A percentile compares a stretch with the other conserved stretches of the same genome.
phyloP scores from a whole-genome alignment of 139 green algal genomes.

The Chlorella sp. region DNA sequence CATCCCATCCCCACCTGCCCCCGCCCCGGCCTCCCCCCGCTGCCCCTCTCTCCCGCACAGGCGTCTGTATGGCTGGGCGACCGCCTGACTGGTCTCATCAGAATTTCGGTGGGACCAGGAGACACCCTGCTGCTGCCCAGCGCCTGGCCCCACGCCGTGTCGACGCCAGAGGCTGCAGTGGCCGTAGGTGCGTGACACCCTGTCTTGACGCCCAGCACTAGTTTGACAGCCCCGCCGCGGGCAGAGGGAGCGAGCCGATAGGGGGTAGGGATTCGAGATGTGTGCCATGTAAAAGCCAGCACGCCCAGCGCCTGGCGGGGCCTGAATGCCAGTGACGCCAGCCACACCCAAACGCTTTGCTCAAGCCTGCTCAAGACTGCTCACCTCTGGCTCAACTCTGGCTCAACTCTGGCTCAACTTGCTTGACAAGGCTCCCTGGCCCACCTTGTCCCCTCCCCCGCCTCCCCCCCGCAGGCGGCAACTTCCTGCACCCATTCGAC shows the following conservation, averaged over 20 bases:
- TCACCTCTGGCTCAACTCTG: neutral
- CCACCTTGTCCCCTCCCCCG: neutral
- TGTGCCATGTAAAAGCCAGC: no score
- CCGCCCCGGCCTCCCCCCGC: neutral
- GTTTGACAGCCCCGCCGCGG: no score
- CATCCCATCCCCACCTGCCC: no score
- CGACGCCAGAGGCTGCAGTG: constrained; percentile 54
- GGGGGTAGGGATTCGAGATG: no score
- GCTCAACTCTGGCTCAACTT: no score
- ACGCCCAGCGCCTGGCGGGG: no score
- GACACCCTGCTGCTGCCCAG: constrained; percentile 67
- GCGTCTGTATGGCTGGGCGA: constrained; percentile 42
- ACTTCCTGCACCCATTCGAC: constrained; percentile 33
- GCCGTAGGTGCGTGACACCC: constrained; percentile 33
- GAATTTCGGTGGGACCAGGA: constrained; percentile 40
- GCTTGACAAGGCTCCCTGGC: no score
- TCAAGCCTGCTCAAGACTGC: no score
- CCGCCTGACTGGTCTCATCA: constrained; percentile 26
- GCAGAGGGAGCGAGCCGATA: no score
- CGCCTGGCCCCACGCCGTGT: constrained; percentile 66
- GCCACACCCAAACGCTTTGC: no score
- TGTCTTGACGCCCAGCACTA: no score
- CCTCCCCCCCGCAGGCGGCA: neutral
- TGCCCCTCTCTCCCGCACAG: neutral
- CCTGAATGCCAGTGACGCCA: no score